Conservation (phyloP, 2,329 filamentous ascomycete species). For the Aspergillus transmontanensis region DNA sequence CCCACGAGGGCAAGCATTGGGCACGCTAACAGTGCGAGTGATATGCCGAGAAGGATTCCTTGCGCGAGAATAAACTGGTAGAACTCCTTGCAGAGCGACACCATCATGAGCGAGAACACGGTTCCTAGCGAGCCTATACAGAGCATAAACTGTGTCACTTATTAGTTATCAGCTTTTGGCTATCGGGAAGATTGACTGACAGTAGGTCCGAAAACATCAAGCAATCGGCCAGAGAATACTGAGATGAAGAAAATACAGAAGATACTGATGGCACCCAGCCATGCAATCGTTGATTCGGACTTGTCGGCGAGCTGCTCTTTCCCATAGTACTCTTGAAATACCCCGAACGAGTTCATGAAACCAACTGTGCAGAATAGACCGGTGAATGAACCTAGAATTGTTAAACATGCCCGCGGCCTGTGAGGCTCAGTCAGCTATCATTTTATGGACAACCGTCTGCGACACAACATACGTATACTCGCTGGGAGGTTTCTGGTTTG, state of each 20-base stretch:
- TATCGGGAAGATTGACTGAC: constrained; percentile 15
- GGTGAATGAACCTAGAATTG: constrained; percentile 32
- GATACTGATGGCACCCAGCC: constrained; percentile 35
- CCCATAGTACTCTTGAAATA: constrained; percentile 39
- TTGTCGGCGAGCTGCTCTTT: constrained; percentile 26
- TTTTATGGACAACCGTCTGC: background rate
- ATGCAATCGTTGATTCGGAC: constrained; percentile 35
- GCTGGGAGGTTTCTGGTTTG: constrained; percentile 3
- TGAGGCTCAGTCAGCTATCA: background rate
- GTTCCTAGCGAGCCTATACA: constrained; percentile 29
- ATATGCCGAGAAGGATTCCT: constrained; percentile 35
- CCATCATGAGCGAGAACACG: constrained; percentile 41
- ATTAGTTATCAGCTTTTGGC: background rate
- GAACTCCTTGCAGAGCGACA: constrained; percentile 37
- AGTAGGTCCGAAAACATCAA: constrained; percentile 36
- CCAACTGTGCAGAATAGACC: constrained; percentile 41
- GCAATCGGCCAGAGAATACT: constrained; percentile 28
- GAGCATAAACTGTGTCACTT: constrained; percentile 27
- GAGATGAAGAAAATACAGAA: constrained; percentile 37
- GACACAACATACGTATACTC: constrained; percentile 29
- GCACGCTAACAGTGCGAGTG: constrained; percentile 31
- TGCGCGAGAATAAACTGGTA: constrained; percentile 46
- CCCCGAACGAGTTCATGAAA: constrained; percentile 41
- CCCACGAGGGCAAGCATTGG: constrained; percentile 35
- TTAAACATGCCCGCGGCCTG: constrained; percentile 30